Evolutionary conservation across 2,329 filamentous ascomycete species (phyloP).

Genomic region (Orbilia oligospora): DNA sequence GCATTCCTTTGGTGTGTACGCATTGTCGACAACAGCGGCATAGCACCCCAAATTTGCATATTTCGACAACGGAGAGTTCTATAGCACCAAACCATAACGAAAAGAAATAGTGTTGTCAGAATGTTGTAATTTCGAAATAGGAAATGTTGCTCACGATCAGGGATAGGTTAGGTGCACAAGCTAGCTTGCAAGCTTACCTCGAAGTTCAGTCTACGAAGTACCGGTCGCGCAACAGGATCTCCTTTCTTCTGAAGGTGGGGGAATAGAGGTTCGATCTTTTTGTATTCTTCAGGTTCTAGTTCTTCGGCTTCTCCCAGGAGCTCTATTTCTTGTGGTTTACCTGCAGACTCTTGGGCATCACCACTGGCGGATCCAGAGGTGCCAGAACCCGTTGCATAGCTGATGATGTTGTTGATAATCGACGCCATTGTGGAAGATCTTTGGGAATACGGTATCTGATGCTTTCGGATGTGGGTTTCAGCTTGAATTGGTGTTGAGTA

Average conservation of each 20-base stretch:
- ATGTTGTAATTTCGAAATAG: constrained; percentile 31
- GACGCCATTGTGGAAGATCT: constrained; percentile 43
- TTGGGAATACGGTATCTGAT: background rate
- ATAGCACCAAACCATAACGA: too few relatives aligned
- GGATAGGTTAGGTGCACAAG: background rate
- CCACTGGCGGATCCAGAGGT: constrained; percentile 4
- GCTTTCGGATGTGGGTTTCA: background rate
- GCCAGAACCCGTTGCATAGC: constrained; percentile 19
- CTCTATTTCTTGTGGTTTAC: constrained; percentile 26
- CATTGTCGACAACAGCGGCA: constrained; percentile 63
- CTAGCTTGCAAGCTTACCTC: constrained; percentile 34
- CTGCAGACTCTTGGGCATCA: constrained; percentile 9
- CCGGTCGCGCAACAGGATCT: constrained; percentile 35
- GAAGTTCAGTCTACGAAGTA: constrained; percentile 47
- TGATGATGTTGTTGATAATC: constrained; percentile 36
- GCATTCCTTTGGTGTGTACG: constrained; percentile 63
- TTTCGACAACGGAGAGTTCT: constrained; percentile 34
- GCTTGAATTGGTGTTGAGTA: background rate
- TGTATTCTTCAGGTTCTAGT: constrained; percentile 48
- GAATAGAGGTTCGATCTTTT: constrained; percentile 51
- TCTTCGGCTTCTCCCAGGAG: constrained; percentile 44
- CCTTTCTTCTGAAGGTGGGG: constrained; percentile 35
- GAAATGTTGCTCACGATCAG: constrained; percentile 15
- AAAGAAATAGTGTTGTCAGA: constrained; percentile 29
- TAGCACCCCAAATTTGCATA: constrained; percentile 44